phyloP scores from a whole-genome alignment of 331 rosid species.

The Saraca asoca region DNA sequence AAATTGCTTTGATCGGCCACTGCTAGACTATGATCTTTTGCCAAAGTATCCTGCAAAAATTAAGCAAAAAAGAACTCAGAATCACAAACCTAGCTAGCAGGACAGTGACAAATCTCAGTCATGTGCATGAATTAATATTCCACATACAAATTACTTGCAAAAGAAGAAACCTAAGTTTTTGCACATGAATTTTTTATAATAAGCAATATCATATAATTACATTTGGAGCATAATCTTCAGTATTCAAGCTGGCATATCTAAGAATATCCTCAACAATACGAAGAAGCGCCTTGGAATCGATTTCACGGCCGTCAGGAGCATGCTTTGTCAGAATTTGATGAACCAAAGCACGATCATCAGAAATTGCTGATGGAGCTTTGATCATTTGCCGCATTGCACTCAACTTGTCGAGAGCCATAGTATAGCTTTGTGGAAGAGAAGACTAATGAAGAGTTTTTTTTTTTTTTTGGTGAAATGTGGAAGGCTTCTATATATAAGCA shows the following conservation, averaged over 20 bases:
- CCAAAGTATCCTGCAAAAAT: no score
- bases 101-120: no score
- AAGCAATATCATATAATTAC: no score
- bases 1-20: no score
- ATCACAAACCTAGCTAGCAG: no score
- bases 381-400: constrained; percentile 41
- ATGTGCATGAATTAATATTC: no score
- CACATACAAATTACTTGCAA: no score
- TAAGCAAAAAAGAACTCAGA: no score
- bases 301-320: constrained; percentile 45
- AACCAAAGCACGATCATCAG: constrained; percentile 45
- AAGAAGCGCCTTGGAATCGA: constrained; percentile 51
- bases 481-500: constrained; percentile 32
- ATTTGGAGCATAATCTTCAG: constrained; percentile 1
- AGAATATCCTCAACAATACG: constrained; percentile 56
- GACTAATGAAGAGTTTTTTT: background rate
- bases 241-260: constrained; percentile 31
- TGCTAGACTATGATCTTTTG: no score
- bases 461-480: constrained; percentile 24
- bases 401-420: constrained; percentile 37
- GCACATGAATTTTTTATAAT: no score
- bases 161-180: no score
- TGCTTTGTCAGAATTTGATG: constrained; percentile 50
- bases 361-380: constrained; percentile 13
- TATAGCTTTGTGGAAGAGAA: constrained; percentile 18